These are phyloP conservation scores for Triglochin maritima DNA, from an alignment of 106 monocot species.

Conservation along the genomic window DNA sequence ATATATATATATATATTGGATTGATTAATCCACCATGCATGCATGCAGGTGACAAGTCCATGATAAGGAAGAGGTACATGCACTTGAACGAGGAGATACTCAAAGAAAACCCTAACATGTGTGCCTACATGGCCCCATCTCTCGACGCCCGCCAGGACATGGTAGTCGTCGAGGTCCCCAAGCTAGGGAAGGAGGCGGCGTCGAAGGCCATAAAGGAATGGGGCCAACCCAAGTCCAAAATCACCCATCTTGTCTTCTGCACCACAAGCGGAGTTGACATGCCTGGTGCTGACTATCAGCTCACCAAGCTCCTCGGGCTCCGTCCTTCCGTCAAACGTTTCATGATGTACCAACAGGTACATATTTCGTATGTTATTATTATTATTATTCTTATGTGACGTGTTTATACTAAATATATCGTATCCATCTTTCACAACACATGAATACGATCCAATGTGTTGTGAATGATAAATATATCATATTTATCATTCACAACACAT, in stretches of 20 bases:
- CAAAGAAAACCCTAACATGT: conserved; percentile 41
- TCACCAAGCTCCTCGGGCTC: conserved; percentile 58
- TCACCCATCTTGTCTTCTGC: conserved; percentile 71
- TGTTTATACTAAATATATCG: too few species aligned
- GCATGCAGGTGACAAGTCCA: conserved; percentile 35
- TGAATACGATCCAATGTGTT: too few species aligned
- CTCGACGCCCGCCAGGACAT: conserved; percentile 56
- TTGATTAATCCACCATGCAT: too few species aligned
- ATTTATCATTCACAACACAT: too few species aligned
- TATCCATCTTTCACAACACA: too few species aligned
- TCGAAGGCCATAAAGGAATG: conserved; percentile 55
- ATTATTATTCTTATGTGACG: too few species aligned
- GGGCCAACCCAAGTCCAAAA: conserved; percentile 56
- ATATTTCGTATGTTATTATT: too few species aligned
- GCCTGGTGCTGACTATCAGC: conserved; percentile 81
- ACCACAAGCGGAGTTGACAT: conserved; percentile 68
- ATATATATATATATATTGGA: neutral
- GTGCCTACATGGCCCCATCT: conserved; percentile 53
- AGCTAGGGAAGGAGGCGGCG: conserved; percentile 53
- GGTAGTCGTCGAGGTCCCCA: conserved; percentile 53
- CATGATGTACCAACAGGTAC: conserved; percentile 53
- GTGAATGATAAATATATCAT: too few species aligned
- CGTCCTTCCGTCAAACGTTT: conserved; percentile 51
- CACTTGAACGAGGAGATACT: conserved; percentile 44
- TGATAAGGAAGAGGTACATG: conserved; percentile 51